These are phyloP conservation scores for Kodamaea restingae DNA, from an alignment of 805 yeast species.

Conservation along the genomic window DNA sequence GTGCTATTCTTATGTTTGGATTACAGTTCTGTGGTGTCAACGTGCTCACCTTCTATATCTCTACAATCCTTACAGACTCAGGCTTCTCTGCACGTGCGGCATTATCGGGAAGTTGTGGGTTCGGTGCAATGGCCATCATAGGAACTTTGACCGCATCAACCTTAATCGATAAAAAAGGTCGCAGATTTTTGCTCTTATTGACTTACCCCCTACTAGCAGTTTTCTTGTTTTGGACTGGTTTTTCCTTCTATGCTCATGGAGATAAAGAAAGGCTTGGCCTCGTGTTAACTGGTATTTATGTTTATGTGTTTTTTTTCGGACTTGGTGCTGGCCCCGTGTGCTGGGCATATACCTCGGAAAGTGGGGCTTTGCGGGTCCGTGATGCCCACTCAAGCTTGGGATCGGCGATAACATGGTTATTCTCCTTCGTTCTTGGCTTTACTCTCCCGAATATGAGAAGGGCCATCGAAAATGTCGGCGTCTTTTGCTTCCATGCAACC, in stretches of 20 bases:
- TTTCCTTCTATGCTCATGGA: constrained; percentile 19
- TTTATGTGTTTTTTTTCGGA: constrained; percentile 18
- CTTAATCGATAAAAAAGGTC: constrained; percentile 36
- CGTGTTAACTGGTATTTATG: constrained; percentile 20
- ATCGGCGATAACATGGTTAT: constrained; percentile 24
- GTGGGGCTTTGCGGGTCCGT: constrained; percentile 22
- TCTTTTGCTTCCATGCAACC: constrained; percentile 87
- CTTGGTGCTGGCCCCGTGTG: constrained; percentile 26
- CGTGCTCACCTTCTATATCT: constrained; percentile 11
- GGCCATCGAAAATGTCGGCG: constrained; percentile 75
- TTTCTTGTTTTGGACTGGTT: constrained; percentile 23
- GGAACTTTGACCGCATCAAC: constrained; percentile 50
- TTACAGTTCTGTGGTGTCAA: constrained; percentile 17
- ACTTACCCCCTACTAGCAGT: constrained; percentile 23
- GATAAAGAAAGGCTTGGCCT: constrained; percentile 18
- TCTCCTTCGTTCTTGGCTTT: constrained; percentile 23
- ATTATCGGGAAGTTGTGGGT: constrained; percentile 12
- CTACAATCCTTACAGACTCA: constrained; percentile 11
- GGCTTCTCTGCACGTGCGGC: constrained; percentile 10
- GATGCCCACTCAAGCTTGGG: constrained; percentile 23
- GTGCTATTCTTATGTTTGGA: constrained; percentile 12
- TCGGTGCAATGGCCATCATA: constrained; percentile 17
- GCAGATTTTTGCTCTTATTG: constrained; percentile 20
- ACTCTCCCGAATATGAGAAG: constrained; percentile 31
- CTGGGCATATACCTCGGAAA: constrained; percentile 25